Evolutionary conservation across 2,329 filamentous ascomycete species (phyloP).

Genomic region (Hypoxylon sp.): DNA sequence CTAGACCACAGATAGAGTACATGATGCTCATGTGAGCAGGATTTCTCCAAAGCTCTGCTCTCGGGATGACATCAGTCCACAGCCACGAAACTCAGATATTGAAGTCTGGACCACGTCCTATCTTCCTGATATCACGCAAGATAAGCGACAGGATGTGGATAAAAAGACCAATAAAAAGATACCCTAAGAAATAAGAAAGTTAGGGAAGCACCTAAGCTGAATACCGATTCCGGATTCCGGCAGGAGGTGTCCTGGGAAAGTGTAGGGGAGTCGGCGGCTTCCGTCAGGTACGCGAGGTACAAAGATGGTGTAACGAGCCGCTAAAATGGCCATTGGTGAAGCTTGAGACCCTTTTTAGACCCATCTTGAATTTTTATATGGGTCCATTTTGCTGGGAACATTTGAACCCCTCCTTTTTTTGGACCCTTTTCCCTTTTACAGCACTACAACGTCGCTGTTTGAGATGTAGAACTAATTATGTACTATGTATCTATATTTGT

Average conservation of each 20-base stretch:
- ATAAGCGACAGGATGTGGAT: not conserved
- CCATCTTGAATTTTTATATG: slow-evolving; percentile 26
- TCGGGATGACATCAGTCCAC: slow-evolving; percentile 15
- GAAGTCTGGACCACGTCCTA: slow-evolving; percentile 7
- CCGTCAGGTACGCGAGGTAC: slow-evolving; percentile 26
- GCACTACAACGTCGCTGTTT: too few species aligned
- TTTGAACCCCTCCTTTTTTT: slow-evolving; percentile 28
- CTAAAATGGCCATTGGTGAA: slow-evolving; percentile 29
- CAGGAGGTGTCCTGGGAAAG: slow-evolving; percentile 19
- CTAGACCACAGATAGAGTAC: too few species aligned
- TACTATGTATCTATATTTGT: too few species aligned
- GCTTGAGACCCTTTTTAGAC: slow-evolving; percentile 20
- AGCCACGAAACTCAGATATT: slow-evolving; percentile 7
- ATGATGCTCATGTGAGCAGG: too few species aligned
- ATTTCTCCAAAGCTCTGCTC: too few species aligned
- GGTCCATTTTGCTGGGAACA: slow-evolving; percentile 29
- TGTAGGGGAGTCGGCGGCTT: slow-evolving; percentile 34
- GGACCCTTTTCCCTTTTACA: slow-evolving; percentile 4
- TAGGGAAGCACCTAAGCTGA: slow-evolving; percentile 2
- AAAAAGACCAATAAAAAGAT: slow-evolving; percentile 1
- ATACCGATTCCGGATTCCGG: slow-evolving; percentile 24
- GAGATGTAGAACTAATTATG: too few species aligned
- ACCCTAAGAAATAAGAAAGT: slow-evolving; percentile 1
- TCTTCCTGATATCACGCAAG: not conserved
- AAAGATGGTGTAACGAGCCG: slow-evolving; percentile 29